phyloP scores from a whole-genome alignment of 148 eudicot species.

The Fagopyrum tataricum region DNA sequence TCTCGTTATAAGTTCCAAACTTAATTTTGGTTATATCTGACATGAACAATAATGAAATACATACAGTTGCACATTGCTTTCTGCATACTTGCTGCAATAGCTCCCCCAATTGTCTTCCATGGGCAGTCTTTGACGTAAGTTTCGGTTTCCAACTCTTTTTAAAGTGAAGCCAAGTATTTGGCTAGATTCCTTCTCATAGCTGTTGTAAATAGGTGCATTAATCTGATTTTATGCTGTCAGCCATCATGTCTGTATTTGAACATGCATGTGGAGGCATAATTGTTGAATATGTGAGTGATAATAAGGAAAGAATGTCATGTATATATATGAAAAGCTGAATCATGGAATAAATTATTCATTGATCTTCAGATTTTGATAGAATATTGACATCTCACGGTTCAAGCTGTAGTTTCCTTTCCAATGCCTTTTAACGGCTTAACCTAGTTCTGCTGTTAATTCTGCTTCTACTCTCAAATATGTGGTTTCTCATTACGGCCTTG shows the following conservation, averaged over 20 bases:
- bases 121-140: constrained; percentile 94
- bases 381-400: not conserved
- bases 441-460: not conserved
- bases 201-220: not conserved
- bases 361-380: not conserved
- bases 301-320: not conserved
- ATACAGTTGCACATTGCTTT: constrained; percentile 84
- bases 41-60: constrained; percentile 3
- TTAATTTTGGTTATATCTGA: not conserved
- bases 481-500: not conserved
- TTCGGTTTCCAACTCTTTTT: not conserved
- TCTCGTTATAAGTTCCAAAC: not conserved
- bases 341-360: not conserved
- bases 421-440: not conserved
- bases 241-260: not conserved
- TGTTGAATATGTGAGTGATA: not conserved
- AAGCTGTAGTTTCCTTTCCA: not conserved
- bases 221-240: not conserved
- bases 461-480: not conserved
- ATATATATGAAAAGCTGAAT: not conserved
- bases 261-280: not conserved
- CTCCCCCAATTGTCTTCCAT: constrained; percentile 91
- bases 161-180: not conserved
- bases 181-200: not conserved
- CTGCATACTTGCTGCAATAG: constrained; percentile 94